A percentile compares a stretch with the other conserved stretches of the same genome.
These are phyloP conservation scores for Mycena kentingensis DNA, from an alignment of 768 basidiomycete species.

Conservation along the genomic window DNA sequence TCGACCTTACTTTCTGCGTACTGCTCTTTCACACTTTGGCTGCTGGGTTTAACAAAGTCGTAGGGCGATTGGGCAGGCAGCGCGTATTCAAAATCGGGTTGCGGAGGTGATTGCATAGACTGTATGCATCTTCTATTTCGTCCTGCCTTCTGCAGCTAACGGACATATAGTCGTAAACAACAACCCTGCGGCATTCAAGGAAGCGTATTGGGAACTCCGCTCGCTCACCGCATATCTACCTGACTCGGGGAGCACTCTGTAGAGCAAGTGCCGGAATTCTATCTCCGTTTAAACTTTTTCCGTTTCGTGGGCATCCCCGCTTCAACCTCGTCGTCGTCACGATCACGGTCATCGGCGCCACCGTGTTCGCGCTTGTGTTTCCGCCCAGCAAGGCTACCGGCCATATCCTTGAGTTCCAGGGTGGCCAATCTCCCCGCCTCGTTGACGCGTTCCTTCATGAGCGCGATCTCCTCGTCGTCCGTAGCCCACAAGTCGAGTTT, in stretches of 20 bases:
- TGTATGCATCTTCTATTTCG: slow-evolving; percentile 34
- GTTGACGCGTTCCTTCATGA: slow-evolving; percentile 85
- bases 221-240: slow-evolving; percentile 56
- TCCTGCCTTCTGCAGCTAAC: not conserved
- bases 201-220: slow-evolving; percentile 74
- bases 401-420: slow-evolving; percentile 80
- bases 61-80: slow-evolving; percentile 59
- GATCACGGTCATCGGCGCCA: slow-evolving; percentile 73
- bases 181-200: slow-evolving; percentile 55
- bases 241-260: not conserved
- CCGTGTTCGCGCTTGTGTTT: slow-evolving; percentile 47
- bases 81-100: slow-evolving; percentile 43
- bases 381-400: slow-evolving; percentile 37
- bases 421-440: slow-evolving; percentile 82
- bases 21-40: not conserved
- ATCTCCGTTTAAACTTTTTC: slow-evolving; percentile 52
- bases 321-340: slow-evolving; percentile 92
- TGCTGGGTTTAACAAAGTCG: slow-evolving; percentile 4
- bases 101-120: slow-evolving; percentile 42
- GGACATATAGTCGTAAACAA: slow-evolving; percentile 52
- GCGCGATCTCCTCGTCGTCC: slow-evolving; percentile 84
- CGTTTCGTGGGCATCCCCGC: slow-evolving; percentile 79
- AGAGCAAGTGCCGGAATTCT: slow-evolving; percentile 27
- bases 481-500: slow-evolving; percentile 88
- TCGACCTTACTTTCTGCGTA: slow-evolving; percentile 66